Base-by-base conservation (phyloP, 352 stramenopile species). In the Pythium sp. region DNA sequence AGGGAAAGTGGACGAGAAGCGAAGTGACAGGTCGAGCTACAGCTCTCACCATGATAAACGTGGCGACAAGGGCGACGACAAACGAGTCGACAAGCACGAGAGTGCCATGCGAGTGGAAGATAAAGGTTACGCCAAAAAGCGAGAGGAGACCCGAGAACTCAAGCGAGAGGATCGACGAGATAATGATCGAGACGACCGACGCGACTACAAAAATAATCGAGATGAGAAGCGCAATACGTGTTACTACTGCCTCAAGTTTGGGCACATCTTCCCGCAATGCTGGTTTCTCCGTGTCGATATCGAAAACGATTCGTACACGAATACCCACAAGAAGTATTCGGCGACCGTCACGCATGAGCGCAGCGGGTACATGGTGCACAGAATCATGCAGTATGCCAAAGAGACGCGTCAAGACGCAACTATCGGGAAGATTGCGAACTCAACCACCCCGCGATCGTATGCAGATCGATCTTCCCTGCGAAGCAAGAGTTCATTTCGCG, bases 191-290 rank as follows among this genome's bases (percentile, higher is more conserved):
- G 46, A 64, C 2, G 55, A 64, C 30, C 41, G 18, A 49, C 54
- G 63, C 36, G 63, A 68, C 22, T 58, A 32, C 54, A 64, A 53
- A 46, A 41, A 41, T 11, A 65, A 69, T 60, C 63, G 58, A 3
- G 58, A 67, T 22, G 61, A 47, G 12, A 68, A 77, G 7, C 63
- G 43, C 12, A 55, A 71, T 30, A 72, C 65, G 28, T 84, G 77
- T 58, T 84, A 79, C 55, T 84, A 82, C 32, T 84, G 77, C 32
- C 64, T 82, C 14, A 82, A 79, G 69, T 36, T 76, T 43, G 77
- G 75, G 2, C 77, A 84, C 47, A 62, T 73, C 47, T 72, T 82
- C 60, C 75, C 70, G 36, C 58, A 63, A 20, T 84, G 75, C 62
- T 82, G 77, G 77, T 84, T 74, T 51, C 54, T 84, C 24, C 72